Evolutionary conservation across 345 rosid genomes (phyloP).

Genomic region (Barbarea vulgaris): DNA sequence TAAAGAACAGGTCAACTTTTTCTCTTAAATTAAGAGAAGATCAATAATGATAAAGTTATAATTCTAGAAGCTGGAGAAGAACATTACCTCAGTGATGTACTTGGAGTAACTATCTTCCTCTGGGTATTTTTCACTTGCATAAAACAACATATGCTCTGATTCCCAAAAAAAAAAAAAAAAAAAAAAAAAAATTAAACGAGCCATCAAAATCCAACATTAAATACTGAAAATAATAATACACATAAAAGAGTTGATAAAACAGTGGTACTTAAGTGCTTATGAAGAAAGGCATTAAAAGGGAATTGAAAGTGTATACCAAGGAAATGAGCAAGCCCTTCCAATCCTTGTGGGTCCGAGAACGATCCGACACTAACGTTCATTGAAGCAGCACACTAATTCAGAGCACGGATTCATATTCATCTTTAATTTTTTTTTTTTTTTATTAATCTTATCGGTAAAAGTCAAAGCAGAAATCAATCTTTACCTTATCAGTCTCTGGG

Average conservation of each 20-base stretch:
- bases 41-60: not conserved
- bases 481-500: conserved; percentile 79
- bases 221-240: not conserved
- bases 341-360: conserved; percentile 74
- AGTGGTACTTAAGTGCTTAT: not conserved
- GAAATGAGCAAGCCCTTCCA: conserved; percentile 95
- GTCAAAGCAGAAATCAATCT: not conserved
- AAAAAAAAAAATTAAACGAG: not conserved
- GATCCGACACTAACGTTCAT: conserved; percentile 82
- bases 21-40: not conserved
- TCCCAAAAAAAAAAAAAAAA: not conserved
- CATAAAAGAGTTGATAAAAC: not conserved
- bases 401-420: not conserved
- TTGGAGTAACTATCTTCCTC: conserved; percentile 77
- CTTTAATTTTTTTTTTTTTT: not conserved
- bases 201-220: conserved; percentile 5
- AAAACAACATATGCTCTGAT: conserved; percentile 90
- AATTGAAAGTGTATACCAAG: conserved; percentile 59
- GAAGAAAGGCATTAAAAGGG: not conserved
- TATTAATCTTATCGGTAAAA: not conserved
- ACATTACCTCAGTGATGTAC: conserved; percentile 68
- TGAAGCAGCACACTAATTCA: conserved; percentile 91
- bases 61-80: not conserved
- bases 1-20: not conserved
- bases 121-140: conserved; percentile 89